Percentiles rank a stretch among this genome's conserved stretches.
Evolutionary conservation across 768 basidiomycete species (phyloP).

Genomic region (Fomitopsis serialis): DNA sequence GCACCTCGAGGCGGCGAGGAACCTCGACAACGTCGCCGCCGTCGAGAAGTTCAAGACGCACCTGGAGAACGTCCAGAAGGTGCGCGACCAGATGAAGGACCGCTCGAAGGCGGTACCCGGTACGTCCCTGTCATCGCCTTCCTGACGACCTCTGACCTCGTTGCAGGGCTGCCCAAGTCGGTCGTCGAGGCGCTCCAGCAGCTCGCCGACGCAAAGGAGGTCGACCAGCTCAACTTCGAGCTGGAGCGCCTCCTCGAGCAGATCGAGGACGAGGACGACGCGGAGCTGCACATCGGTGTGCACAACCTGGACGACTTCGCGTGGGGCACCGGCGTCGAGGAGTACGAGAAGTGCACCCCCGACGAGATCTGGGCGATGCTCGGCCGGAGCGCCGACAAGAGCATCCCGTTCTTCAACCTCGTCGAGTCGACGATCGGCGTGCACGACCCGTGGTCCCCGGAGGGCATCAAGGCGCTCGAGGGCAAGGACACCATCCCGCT

Average conservation of each 20-base stretch:
- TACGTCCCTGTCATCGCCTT: no score
- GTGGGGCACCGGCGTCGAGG: neutral
- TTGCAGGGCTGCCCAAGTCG: neutral
- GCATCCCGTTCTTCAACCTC: neutral
- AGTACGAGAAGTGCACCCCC: neutral
- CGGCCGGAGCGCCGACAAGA: neutral
- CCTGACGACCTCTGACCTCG: neutral
- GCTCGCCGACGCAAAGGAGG: neutral
- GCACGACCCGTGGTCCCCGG: slow-evolving; percentile 2
- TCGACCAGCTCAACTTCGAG: neutral
- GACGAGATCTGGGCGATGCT: slow-evolving; percentile 1
- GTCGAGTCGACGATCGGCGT: neutral
- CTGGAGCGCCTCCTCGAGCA: neutral
- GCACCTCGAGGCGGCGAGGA: no score
- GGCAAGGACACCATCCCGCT: neutral
- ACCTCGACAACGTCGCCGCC: no score
- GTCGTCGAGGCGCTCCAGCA: neutral
- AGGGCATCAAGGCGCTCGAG: neutral
- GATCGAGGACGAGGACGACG: neutral
- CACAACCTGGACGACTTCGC: neutral
- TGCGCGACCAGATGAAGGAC: no score
- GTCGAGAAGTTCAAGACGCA: no score
- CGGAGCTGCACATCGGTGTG: neutral
- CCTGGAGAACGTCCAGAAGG: no score
- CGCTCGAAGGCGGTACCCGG: no score